A percentile compares a stretch with the other conserved stretches of the same genome.
Evolutionary conservation across 768 basidiomycete genomes (phyloP).

Genomic region (Leccinellum albellum): DNA sequence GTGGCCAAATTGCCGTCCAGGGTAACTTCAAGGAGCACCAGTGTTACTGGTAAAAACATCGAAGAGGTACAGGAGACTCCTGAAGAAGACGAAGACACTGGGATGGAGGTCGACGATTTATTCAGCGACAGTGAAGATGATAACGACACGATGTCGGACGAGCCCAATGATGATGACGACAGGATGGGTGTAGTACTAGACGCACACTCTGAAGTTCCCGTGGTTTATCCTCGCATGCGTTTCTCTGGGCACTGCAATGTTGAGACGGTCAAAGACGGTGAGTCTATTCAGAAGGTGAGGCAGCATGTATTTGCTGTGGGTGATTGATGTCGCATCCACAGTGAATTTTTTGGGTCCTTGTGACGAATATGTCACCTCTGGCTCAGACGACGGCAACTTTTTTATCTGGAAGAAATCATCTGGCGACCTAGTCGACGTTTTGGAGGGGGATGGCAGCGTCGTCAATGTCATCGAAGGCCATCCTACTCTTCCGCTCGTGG

Average conservation of each 20-base stretch:
- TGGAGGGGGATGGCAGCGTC: slow-evolving; percentile 77
- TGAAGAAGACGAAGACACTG: slow-evolving; percentile 22
- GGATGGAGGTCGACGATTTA: slow-evolving; percentile 29
- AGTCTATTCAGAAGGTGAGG: slow-evolving; percentile 18
- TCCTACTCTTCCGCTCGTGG: slow-evolving; percentile 72
- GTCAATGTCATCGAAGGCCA: slow-evolving; percentile 89
- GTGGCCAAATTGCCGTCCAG: not conserved
- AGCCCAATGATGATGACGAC: slow-evolving; percentile 32
- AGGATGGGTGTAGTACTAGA: slow-evolving; percentile 24
- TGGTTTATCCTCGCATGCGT: slow-evolving; percentile 58
- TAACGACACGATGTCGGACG: slow-evolving; percentile 23
- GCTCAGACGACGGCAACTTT: slow-evolving; percentile 84
- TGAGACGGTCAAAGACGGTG: slow-evolving; percentile 85
- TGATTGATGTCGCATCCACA: slow-evolving; percentile 26
- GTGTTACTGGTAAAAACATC: not conserved
- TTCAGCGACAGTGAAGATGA: slow-evolving; percentile 29
- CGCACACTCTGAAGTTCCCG: slow-evolving; percentile 37
- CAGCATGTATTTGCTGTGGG: not conserved
- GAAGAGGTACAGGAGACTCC: slow-evolving; percentile 3
- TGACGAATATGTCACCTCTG: slow-evolving; percentile 77
- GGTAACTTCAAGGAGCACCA: not conserved
- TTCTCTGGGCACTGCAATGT: slow-evolving; percentile 74
- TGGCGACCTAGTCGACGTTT: slow-evolving; percentile 64
- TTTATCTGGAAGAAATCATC: slow-evolving; percentile 81
- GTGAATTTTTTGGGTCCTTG: slow-evolving; percentile 81